A percentile compares a stretch with the other conserved stretches of the same genome.
Conservation (phyloP, 2,329 filamentous ascomycete species). For the Celoporthe dispersa region DNA sequence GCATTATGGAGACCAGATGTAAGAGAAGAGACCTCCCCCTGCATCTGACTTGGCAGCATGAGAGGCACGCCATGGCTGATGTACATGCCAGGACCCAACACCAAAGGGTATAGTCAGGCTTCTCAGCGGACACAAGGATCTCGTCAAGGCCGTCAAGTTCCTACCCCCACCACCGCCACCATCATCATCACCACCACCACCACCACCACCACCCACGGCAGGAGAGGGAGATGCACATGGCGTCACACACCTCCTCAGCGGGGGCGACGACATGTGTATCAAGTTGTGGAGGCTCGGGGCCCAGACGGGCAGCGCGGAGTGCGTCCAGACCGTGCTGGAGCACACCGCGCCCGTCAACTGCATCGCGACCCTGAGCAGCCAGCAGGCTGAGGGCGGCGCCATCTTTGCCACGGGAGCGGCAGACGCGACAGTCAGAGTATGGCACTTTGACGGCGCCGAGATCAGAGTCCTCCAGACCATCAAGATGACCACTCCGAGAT, state of each 20-base stretch:
- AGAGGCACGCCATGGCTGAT: neutral
- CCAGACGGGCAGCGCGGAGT: slow-evolving; percentile 39
- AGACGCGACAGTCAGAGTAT: slow-evolving; percentile 74
- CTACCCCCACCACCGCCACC: slow-evolving; percentile 48
- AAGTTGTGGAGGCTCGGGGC: slow-evolving; percentile 66
- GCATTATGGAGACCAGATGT: slow-evolving; percentile 85
- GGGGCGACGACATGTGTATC: slow-evolving; percentile 79
- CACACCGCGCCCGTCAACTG: slow-evolving; percentile 80
- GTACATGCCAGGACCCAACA: slow-evolving; percentile 38
- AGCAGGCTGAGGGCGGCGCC: slow-evolving; percentile 33
- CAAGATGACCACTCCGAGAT: slow-evolving; percentile 69
- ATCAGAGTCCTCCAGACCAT: slow-evolving; percentile 70
- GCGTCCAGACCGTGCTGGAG: slow-evolving; percentile 61
- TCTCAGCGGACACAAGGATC: slow-evolving; percentile 75
- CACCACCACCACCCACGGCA: slow-evolving; percentile 36
- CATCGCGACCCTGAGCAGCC: slow-evolving; percentile 50
- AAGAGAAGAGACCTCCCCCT: slow-evolving; percentile 39
- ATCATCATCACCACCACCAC: slow-evolving; percentile 27
- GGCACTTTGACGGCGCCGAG: slow-evolving; percentile 62
- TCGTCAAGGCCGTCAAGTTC: slow-evolving; percentile 84
- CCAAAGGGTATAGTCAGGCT: slow-evolving; percentile 66
- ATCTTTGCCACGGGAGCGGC: slow-evolving; percentile 79
- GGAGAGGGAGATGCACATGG: slow-evolving; percentile 39
- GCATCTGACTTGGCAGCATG: neutral
- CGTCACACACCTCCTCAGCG: slow-evolving; percentile 70